Evolutionary conservation across 164 flowering plant genomes (phyloP).

Genomic region (Macadamia tetraphylla): DNA sequence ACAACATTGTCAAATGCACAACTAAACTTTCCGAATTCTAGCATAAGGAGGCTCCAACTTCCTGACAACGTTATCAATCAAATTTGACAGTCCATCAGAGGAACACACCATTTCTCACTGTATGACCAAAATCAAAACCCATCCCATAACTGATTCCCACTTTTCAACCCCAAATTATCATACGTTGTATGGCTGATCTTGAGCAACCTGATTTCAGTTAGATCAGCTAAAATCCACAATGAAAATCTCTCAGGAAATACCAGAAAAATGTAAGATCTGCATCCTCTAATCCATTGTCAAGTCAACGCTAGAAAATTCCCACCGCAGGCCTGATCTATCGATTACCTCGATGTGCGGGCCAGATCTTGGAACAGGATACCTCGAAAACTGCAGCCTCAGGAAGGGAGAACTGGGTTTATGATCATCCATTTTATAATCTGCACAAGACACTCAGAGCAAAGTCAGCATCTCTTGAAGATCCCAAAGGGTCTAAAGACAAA

Average conservation of each 20-base stretch:
- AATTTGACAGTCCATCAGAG: not conserved
- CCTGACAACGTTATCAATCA: not conserved
- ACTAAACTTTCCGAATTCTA: not conserved
- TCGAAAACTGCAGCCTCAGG: conserved; percentile 65
- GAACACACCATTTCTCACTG: not conserved
- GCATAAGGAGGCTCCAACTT: not conserved
- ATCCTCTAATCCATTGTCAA: conserved; percentile 2
- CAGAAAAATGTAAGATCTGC: not conserved
- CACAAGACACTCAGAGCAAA: not conserved
- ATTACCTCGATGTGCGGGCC: conserved; percentile 37
- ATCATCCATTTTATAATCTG: conserved; percentile 70
- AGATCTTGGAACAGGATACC: conserved; percentile 57
- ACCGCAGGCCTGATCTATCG: conserved; percentile 18
- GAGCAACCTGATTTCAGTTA: conserved; percentile 2
- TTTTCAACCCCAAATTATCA: not conserved
- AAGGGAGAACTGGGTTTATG: conserved; percentile 44
- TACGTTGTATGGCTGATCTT: not conserved
- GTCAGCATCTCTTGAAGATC: conserved; percentile 2
- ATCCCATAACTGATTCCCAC: not conserved
- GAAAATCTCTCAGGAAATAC: not conserved
- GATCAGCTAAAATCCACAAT: not conserved
- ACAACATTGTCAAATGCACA: not conserved
- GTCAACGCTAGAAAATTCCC: not conserved
- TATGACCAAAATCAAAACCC: not conserved
- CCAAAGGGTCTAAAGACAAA: not conserved